phyloP scores from a whole-genome alignment of 306 rosid species.

The Corylus avellana region DNA sequence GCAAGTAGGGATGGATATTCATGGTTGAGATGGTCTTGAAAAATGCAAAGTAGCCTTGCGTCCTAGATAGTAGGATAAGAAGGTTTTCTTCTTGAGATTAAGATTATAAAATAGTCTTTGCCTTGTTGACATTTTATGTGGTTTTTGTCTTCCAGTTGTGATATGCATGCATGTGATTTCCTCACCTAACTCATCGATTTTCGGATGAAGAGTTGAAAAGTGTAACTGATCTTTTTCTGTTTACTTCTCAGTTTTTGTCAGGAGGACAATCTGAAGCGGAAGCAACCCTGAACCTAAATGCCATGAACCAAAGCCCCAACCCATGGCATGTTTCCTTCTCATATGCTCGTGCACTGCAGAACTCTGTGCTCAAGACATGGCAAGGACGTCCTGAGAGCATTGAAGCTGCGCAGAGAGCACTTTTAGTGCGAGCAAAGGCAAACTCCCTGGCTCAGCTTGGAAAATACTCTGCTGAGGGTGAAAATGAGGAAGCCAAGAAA shows the following conservation, averaged over 20 bases:
- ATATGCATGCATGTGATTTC: background rate
- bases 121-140: conserved; percentile 7
- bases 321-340: conserved; percentile 99
- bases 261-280: conserved; percentile 98
- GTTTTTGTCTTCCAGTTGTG: background rate
- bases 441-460: conserved; percentile 98
- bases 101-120: background rate
- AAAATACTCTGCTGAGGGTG: conserved; percentile 82
- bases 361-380: conserved; percentile 93
- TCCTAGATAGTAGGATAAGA: conserved; percentile 7
- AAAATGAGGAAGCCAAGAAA: conserved; percentile 77
- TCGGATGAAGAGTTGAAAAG: background rate
- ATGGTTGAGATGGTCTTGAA: conserved; percentile 7
- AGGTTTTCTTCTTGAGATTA: background rate
- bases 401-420: conserved; percentile 78
- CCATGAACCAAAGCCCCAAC: conserved; percentile 98
- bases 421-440: conserved; percentile 92
- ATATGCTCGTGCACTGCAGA: conserved; percentile 94
- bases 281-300: conserved; percentile 89
- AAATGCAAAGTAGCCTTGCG: background rate
- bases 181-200: background rate
- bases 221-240: conserved; percentile 9
- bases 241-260: conserved; percentile 71
- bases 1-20: background rate
- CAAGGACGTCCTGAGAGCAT: conserved; percentile 81